Evolutionary conservation across 306 rosid genomes (phyloP).

Genomic region (Inga laurina): DNA sequence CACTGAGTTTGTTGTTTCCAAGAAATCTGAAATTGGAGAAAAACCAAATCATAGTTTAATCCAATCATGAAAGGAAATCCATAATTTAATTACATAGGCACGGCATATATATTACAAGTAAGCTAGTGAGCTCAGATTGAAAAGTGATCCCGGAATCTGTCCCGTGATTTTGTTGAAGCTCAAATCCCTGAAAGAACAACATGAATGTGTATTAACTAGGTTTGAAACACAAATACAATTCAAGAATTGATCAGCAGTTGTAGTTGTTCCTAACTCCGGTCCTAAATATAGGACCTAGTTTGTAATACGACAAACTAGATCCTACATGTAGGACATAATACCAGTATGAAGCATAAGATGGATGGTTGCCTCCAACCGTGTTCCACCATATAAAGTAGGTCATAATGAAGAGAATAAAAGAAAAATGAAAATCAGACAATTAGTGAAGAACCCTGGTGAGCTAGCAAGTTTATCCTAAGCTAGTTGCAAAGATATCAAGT

Average conservation of each 20-base stretch:
- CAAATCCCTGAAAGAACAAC: constrained; percentile 62
- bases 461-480: background rate
- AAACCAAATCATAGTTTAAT: constrained; percentile 16
- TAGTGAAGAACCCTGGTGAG: background rate
- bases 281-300: no score
- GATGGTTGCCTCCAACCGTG: no score
- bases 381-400: background rate
- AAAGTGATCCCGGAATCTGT: constrained; percentile 60
- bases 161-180: constrained; percentile 85
- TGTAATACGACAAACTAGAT: no score
- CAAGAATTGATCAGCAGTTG: background rate
- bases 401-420: background rate
- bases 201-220: background rate
- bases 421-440: background rate
- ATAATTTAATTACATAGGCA: constrained; percentile 9
- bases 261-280: no score
- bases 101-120: constrained; percentile 54
- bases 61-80: constrained; percentile 17
- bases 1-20: constrained; percentile 72
- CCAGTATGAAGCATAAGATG: no score
- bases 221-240: background rate
- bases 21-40: constrained; percentile 55
- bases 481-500: background rate
- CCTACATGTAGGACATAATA: no score
- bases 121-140: constrained; percentile 59